Base-by-base conservation (phyloP, 768 basidiomycete species). In the Collybia nuda region DNA sequence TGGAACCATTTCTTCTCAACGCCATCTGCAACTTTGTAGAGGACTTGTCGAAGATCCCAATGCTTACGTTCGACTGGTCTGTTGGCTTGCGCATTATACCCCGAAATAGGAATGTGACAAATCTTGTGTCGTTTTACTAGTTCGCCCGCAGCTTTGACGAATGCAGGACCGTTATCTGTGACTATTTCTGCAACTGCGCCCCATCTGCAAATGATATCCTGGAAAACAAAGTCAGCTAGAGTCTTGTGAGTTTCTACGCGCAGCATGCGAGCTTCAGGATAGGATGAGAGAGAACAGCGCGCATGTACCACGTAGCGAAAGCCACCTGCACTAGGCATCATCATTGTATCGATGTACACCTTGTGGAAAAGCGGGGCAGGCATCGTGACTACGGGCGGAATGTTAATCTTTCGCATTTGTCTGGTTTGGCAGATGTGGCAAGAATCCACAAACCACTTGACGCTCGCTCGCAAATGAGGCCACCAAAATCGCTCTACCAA, bases 271-370 rank as follows among this genome's bases (percentile, higher is more conserved):
- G 50, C 68, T 57, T 76, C 70, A 0, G 67, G 64, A 40, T 64
- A 76, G 6, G 50, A 50, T 0, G 64, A 62, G 0, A 77, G 64
- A 0, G 64, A 63, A 48, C 68, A 72, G 0, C 63, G 56, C 0
- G 62, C 75, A 40, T 74, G 74, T 0, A 77, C 53, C 11, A 77
- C 51, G 23, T 70, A 70, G 6, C 52, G 53, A 52, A 52, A 73
- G 0, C 71, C 63, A 1, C 59, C 58, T 0, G 70, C 60, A 0
- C 43, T 50, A 0, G 68, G 73, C 57, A 79, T 67, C 41, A 63
- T 56, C 73, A 79, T 76, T 0, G 69, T 68, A 54, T 79, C 68
- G 7, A 72, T 56, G 29, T 76, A 67, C 0, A 68, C 62, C 26
- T 71, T 69, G 7, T 54, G 18, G 48, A 73, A 76, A 0, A 72